Conservation (phyloP, 306 rosid species). For the Cucumis cinereus region DNA sequence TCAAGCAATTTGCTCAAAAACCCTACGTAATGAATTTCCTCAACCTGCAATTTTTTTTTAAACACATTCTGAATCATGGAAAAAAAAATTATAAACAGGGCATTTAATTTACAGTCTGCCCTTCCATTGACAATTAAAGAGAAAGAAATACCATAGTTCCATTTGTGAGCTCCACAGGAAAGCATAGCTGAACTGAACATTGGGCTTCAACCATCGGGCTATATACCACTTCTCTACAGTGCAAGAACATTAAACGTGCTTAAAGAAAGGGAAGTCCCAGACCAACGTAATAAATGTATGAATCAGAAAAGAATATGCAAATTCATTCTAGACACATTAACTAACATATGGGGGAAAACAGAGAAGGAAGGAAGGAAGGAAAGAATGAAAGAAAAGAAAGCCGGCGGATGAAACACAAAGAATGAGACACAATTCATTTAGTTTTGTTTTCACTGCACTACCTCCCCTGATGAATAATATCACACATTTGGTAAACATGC, state of each 20-base stretch:
- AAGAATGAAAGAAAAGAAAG: not conserved
- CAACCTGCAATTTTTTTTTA: constrained; percentile 35
- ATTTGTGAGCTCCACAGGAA: constrained; percentile 77
- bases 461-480: not conserved
- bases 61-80: not conserved
- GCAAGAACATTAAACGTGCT: constrained; percentile 18
- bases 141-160: constrained; percentile 60
- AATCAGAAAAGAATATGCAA: not conserved
- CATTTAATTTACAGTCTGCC: not conserved
- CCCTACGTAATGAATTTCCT: constrained; percentile 80
- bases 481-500: not conserved
- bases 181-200: constrained; percentile 85
- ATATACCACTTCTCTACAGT: constrained; percentile 68
- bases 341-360: not conserved
- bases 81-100: not conserved
- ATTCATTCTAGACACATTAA: not conserved
- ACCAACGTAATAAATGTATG: not conserved
- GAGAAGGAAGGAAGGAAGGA: not conserved
- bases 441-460: not conserved
- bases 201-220: constrained; percentile 99
- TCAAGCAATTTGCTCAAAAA: constrained; percentile 92
- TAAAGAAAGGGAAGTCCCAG: constrained; percentile 18
- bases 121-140: constrained; percentile 5
- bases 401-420: not conserved
- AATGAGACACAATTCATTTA: not conserved